A percentile compares a stretch with the other conserved stretches of the same genome.
phyloP scores from a whole-genome alignment of 2,329 filamentous ascomycete species.

The Clonostachys rosea region DNA sequence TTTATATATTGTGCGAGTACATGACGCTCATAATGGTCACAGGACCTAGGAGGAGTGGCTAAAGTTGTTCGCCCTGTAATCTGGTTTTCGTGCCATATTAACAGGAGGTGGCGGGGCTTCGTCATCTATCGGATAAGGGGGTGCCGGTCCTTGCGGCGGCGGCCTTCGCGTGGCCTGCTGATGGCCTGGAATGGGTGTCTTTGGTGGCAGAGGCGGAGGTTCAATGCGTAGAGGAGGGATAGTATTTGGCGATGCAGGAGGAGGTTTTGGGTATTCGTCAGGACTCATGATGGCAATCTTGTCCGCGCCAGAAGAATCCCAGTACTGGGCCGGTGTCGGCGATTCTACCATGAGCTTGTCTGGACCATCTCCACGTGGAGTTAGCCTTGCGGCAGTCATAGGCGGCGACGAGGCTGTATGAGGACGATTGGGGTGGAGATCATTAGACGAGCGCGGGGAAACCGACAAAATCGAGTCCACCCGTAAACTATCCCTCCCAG shows the following conservation, averaged over 20 bases:
- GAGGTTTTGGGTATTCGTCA: conserved; percentile 49
- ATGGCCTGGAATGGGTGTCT: conserved; percentile 64
- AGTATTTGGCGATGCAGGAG: conserved; percentile 20
- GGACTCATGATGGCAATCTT: conserved; percentile 61
- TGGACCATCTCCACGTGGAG: conserved; percentile 28
- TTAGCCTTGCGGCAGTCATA: conserved; percentile 3
- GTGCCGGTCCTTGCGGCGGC: conserved; percentile 19
- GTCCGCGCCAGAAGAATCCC: conserved; percentile 54
- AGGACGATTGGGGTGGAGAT: neutral
- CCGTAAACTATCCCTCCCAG: conserved; percentile 44
- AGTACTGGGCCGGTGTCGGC: conserved; percentile 56
- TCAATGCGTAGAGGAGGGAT: conserved; percentile 35
- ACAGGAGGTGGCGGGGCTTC: conserved; percentile 72
- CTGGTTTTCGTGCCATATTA: conserved; percentile 82
- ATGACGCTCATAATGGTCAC: no score
- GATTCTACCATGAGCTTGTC: conserved; percentile 53
- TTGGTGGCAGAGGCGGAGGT: conserved; percentile 71
- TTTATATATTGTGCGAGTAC: no score
- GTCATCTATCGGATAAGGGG: conserved; percentile 79
- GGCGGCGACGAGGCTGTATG: neutral
- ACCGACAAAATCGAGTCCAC: conserved; percentile 21
- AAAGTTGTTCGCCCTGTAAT: conserved; percentile 48
- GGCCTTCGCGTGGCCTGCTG: conserved; percentile 11
- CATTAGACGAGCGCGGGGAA: conserved; percentile 8
- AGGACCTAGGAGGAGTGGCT: neutral